Evolutionary conservation across 192 early-diverging fungal genomes (phyloP).

Genomic region (Rhizophagus clarus): DNA sequence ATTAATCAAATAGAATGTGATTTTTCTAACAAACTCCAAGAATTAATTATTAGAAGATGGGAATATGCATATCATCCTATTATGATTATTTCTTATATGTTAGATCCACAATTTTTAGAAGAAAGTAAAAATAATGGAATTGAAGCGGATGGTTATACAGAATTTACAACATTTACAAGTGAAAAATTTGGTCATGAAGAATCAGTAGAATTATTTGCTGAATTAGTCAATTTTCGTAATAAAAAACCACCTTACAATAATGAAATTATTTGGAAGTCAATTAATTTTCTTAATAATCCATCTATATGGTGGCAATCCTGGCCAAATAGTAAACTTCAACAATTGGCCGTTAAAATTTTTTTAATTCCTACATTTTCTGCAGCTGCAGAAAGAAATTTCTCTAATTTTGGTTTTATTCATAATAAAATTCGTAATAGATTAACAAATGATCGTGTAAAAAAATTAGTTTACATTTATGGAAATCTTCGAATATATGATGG

Average conservation of each 20-base stretch:
- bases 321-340: not conserved
- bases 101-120: not conserved
- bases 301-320: not conserved
- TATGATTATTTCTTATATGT: not conserved
- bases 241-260: not conserved
- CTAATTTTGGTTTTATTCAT: constrained; percentile 1
- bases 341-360: not conserved
- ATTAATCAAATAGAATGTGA: not conserved
- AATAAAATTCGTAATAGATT: constrained; percentile 4
- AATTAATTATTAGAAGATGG: not conserved
- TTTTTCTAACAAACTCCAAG: not conserved
- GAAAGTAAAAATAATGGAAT: not conserved
- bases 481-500: not conserved
- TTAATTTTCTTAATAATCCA: not conserved
- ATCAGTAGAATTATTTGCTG: not conserved
- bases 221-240: not conserved
- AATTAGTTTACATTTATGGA: constrained; percentile 5
- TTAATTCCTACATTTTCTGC: not conserved
- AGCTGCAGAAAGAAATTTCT: not conserved
- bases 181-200: not conserved
- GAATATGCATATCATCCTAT: not conserved
- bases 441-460: not conserved
- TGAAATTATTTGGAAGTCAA: not conserved
- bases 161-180: not conserved
- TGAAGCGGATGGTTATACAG: not conserved